Evolutionary conservation across 345 rosid species (phyloP), one percentile per base, ranked within the genome.

Genomic region (Gossypioides kirkii): DNA sequence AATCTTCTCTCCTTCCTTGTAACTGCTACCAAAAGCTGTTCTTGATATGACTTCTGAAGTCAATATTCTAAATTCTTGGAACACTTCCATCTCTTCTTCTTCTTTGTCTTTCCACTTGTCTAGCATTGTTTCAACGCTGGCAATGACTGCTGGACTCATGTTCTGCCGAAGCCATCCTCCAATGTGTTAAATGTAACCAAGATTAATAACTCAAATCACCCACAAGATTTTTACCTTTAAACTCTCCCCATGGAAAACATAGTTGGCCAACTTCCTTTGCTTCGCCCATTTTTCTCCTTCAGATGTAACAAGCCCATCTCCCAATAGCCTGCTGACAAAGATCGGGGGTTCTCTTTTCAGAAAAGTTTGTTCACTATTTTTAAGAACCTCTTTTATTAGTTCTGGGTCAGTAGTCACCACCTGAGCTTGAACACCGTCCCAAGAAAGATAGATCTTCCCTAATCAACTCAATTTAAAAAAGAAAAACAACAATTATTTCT

Each of bases 11-110:
- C 84, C 86, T 76, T 86, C 84, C 61, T 65, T 7, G 18, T 84
- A 84, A 66, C 82, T 83, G 72, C 88, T 84, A 53, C 87, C 88
- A 62, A 88, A 87, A 10, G 88, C 84, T 14, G 89, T 84, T 76
- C 85, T 80, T 9, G 87, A 82, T 46, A 86, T 86, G 43, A 82
- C 43, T 70, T 85, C 85, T 18, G 87, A 81, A 13, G 88, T 88
- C 41, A 88, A 74, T 1, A 81, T 2, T 61, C 63, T 88, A 52
- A 84, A 61, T 73, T 86, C 87, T 42, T 65, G 42, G 46, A 43
- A 70, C 6, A 77, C 81, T 8, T 86, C 87, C 1, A 84, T 80
- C 77, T 87, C 86, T 41, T 74, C 73, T 1, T 73, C 78, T 14
- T 73, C 83, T 55, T 54, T 56, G 1, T 70, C 52, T 72, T 75